Percentiles rank a stretch among this genome's conserved stretches.
Evolutionary conservation across 148 eudicot species (phyloP).

Genomic region (Linanthus parryae): DNA sequence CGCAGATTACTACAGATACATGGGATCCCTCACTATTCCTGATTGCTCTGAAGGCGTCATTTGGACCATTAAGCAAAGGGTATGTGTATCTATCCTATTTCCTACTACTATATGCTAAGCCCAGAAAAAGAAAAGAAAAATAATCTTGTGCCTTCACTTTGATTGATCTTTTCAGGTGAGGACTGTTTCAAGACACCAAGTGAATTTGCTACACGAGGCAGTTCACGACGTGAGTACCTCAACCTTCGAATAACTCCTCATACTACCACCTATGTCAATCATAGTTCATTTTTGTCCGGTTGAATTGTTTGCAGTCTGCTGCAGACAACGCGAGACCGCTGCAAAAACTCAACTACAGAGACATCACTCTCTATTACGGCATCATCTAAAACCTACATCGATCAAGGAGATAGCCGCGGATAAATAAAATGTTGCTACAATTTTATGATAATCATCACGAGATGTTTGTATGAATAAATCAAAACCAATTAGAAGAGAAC

Average conservation of each 20-base stretch:
- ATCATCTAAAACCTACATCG: too few relatives aligned
- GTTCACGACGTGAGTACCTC: neutral
- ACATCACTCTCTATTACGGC: conserved; percentile 26
- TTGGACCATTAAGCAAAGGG: neutral
- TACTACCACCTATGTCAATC: too few relatives aligned
- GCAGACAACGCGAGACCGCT: conserved; percentile 60
- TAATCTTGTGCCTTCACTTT: neutral
- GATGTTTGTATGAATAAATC: too few relatives aligned
- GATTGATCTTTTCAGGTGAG: neutral
- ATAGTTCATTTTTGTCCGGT: neutral
- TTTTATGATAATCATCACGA: too few relatives aligned
- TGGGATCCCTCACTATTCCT: conserved; percentile 2
- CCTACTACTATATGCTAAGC: too few relatives aligned
- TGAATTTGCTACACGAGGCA: neutral
- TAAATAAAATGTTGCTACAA: too few relatives aligned
- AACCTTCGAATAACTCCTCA: neutral
- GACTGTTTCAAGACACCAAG: neutral
- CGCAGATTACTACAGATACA: conserved; percentile 1
- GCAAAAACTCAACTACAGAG: conserved; percentile 39
- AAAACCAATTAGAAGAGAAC: too few relatives aligned
- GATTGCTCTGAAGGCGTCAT: conserved; percentile 1
- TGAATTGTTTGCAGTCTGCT: conserved; percentile 38
- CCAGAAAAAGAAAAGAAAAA: too few relatives aligned
- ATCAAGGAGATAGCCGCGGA: too few relatives aligned
- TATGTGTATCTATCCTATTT: too few relatives aligned